Evolutionary conservation across 2,329 filamentous ascomycete genomes (phyloP).

Genomic region (Cordyceps tenuipes): DNA sequence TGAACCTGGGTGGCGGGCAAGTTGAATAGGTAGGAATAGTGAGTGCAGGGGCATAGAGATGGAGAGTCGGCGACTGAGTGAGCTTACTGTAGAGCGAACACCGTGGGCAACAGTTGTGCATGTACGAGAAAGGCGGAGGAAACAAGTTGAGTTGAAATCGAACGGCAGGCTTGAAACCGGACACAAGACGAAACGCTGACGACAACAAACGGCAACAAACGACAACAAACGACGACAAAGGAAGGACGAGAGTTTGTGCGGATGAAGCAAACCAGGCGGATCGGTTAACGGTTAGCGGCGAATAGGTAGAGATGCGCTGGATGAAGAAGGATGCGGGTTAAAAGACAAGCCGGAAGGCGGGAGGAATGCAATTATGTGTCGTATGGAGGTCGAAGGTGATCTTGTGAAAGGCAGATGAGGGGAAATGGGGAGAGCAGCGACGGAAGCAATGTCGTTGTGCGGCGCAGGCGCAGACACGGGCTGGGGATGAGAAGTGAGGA

Average conservation of each 20-base stretch:
- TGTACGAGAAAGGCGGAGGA: background rate
- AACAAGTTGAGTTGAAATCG: background rate
- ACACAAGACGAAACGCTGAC: slow-evolving; percentile 1
- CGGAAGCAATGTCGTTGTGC: background rate
- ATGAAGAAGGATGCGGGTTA: background rate
- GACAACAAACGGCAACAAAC: background rate
- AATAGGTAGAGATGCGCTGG: background rate
- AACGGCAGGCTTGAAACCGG: background rate
- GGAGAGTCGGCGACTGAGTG: background rate
- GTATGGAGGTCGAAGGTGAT: background rate
- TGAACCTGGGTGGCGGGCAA: background rate
- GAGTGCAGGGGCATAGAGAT: background rate
- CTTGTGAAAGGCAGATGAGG: background rate
- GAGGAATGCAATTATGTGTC: background rate
- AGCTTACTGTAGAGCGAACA: background rate
- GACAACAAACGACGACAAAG: background rate
- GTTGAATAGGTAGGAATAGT: too few species aligned
- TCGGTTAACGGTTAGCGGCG: background rate
- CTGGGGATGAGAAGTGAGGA: slow-evolving; percentile 6
- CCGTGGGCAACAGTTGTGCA: background rate
- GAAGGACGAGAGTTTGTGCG: background rate
- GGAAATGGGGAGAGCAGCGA: background rate
- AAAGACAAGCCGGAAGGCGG: background rate
- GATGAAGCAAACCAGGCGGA: slow-evolving; percentile 3
- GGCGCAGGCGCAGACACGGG: background rate